Evolutionary conservation across 768 basidiomycete genomes (phyloP).

Genomic region (Pleurotus tuoliensis): DNA sequence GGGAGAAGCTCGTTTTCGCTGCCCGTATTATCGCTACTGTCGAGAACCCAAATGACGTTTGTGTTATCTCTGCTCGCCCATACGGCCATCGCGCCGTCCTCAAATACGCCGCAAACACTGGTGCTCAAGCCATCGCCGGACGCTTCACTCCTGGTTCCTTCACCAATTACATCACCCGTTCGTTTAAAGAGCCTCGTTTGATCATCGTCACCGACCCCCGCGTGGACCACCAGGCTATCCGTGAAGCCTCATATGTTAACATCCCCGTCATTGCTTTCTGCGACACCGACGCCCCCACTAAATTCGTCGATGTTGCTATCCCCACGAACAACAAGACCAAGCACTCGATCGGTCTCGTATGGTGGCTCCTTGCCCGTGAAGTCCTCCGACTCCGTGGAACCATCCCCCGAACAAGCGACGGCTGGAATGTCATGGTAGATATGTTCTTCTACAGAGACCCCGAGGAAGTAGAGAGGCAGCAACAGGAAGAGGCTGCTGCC

Average conservation of each 20-base stretch:
- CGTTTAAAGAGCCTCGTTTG: slow-evolving; percentile 99
- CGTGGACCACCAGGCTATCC: slow-evolving; percentile 99
- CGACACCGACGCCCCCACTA: slow-evolving; percentile 96
- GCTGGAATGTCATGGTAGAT: slow-evolving; percentile 98
- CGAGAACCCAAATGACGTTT: slow-evolving; percentile 97
- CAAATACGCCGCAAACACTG: slow-evolving; percentile 97
- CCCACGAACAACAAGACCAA: slow-evolving; percentile 99
- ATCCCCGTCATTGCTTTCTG: slow-evolving; percentile 99
- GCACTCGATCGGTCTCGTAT: slow-evolving; percentile 94
- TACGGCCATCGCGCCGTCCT: slow-evolving; percentile 99
- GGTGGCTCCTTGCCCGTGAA: slow-evolving; percentile 97
- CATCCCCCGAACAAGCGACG: slow-evolving; percentile 85
- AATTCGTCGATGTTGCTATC: slow-evolving; percentile 98
- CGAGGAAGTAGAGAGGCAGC: slow-evolving; percentile 98
- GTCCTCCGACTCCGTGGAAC: slow-evolving; percentile 94
- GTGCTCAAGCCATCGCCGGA: slow-evolving; percentile 97
- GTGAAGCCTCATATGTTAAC: slow-evolving; percentile 99
- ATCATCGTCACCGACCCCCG: slow-evolving; percentile 99
- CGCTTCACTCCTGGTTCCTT: slow-evolving; percentile 99
- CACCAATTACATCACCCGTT: slow-evolving; percentile 99
- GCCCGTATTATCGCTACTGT: slow-evolving; percentile 96
- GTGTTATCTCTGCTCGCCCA: slow-evolving; percentile 96
- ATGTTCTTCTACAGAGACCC: slow-evolving; percentile 99
- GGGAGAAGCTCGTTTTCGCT: slow-evolving; percentile 98
- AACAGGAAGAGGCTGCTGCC: slow-evolving; percentile 87